Percentiles rank a stretch among this genome's conserved stretches.
Evolutionary conservation across 768 basidiomycete species (phyloP).

Genomic region (Tricholoma sp.): DNA sequence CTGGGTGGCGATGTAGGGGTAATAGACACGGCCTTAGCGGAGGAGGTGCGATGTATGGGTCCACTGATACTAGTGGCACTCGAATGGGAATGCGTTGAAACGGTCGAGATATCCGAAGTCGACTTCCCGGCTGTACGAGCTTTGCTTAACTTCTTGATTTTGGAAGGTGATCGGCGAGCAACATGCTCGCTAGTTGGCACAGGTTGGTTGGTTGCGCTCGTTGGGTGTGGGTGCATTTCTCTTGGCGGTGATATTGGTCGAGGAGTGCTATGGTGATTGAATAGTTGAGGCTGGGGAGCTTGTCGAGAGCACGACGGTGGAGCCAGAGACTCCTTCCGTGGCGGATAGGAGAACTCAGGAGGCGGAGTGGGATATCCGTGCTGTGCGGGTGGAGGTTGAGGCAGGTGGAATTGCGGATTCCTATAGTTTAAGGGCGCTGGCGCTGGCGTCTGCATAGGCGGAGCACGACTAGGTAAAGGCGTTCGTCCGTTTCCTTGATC

Average conservation of each 20-base stretch:
- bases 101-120: constrained; percentile 3
- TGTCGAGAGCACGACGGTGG: neutral
- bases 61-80: neutral
- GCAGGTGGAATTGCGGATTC: neutral
- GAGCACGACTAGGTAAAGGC: neutral
- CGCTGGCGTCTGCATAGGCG: neutral
- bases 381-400: neutral
- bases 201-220: neutral
- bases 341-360: neutral
- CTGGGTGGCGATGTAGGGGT: constrained; percentile 5
- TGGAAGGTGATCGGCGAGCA: constrained; percentile 12
- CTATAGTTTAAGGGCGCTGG: neutral
- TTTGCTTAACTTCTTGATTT: constrained; percentile 26
- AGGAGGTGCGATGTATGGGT: neutral
- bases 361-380: constrained; percentile 3
- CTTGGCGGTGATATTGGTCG: constrained; percentile 7
- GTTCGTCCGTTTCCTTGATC: constrained; percentile 16
- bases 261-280: neutral
- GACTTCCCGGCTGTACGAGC: constrained; percentile 14
- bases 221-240: neutral
- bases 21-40: constrained; percentile 2
- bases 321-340: neutral
- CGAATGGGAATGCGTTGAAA: constrained; percentile 1
- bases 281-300: neutral
- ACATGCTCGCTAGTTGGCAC: neutral